These are phyloP conservation scores for Carex myosuroides DNA, from an alignment of 176 grass and related monocot species.

Conservation along the genomic window DNA sequence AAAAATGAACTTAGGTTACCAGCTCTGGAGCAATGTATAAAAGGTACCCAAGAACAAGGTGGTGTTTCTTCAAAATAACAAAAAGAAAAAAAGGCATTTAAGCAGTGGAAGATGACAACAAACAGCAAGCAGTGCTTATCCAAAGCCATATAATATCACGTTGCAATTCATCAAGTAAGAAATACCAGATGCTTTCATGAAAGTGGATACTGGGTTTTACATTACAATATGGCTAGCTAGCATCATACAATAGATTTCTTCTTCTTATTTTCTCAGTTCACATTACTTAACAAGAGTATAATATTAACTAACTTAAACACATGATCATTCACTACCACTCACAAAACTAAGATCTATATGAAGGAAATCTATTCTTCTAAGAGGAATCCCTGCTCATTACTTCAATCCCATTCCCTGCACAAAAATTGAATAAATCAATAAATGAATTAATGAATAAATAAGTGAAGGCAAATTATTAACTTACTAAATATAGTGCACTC, in stretches of 20 bases:
- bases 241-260: background rate
- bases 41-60: background rate
- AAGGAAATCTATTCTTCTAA: background rate
- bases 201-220: background rate
- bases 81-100: background rate
- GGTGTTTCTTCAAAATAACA: too few relatives aligned
- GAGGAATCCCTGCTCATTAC: conserved; percentile 32
- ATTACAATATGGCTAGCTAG: background rate
- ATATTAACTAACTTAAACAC: background rate
- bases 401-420: conserved; percentile 75
- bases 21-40: background rate
- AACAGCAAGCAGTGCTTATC: background rate
- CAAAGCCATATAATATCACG: too few relatives aligned
- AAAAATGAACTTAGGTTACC: background rate
- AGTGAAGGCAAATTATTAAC: background rate
- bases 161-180: background rate
- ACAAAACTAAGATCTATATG: background rate
- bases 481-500: background rate
- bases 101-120: background rate
- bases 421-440: conserved; percentile 2
- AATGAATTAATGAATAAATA: background rate
- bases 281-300: background rate
- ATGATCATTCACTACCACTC: background rate
- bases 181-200: background rate
- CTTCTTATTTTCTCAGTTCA: background rate